Conservation (phyloP, 345 rosid genomes). For the Crucihimalaya himalaica region DNA sequence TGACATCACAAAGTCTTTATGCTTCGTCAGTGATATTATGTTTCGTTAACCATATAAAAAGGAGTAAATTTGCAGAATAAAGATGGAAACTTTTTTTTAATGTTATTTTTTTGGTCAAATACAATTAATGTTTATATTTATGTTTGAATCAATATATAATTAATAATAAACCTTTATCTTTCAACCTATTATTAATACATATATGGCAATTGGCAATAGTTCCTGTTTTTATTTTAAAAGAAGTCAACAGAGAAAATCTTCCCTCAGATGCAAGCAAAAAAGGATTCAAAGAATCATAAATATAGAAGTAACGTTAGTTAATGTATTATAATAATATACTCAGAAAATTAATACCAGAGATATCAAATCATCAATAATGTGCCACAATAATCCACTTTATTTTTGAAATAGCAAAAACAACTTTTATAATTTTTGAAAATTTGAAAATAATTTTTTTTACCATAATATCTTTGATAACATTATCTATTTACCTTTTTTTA, state of each 20-base stretch:
- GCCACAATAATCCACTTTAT: not conserved
- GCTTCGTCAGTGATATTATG: not conserved
- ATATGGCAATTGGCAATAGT: not conserved
- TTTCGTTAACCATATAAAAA: not conserved
- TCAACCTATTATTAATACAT: not conserved
- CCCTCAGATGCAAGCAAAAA: too few species aligned
- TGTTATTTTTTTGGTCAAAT: not conserved
- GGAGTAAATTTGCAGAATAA: not conserved
- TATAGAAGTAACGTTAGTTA: too few species aligned
- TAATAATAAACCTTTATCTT: not conserved
- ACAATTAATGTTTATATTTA: not conserved
- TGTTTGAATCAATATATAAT: not conserved
- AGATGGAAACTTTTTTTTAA: not conserved
- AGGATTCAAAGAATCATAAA: not conserved
- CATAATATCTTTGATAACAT: too few species aligned
- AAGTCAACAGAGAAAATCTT: not conserved
- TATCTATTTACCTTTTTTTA: too few species aligned
- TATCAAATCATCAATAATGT: too few species aligned
- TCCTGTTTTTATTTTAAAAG: not conserved
- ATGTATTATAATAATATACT: too few species aligned
- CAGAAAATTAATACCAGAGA: not conserved
- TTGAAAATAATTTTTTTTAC: too few species aligned
- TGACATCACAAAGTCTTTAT: too few species aligned
- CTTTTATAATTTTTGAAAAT: too few species aligned
- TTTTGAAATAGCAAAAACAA: too few species aligned